Evolutionary conservation across 805 yeast genomes (phyloP).

Genomic region (Candida ficus): DNA sequence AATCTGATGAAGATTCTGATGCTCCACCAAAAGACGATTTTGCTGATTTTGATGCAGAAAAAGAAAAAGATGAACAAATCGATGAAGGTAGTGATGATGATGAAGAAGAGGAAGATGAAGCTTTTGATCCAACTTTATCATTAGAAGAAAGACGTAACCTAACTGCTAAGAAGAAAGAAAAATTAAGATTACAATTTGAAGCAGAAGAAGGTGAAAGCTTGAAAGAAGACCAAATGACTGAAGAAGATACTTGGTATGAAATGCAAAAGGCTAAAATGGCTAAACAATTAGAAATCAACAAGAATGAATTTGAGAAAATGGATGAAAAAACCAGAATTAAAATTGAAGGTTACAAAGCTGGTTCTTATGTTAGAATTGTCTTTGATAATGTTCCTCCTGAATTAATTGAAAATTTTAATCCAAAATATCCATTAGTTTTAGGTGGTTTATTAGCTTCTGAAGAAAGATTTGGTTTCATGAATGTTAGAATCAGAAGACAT

Average conservation of each 20-base stretch:
- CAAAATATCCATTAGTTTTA: constrained; percentile 76
- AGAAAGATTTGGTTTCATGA: constrained; percentile 86
- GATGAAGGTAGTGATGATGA: constrained; percentile 35
- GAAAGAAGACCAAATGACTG: constrained; percentile 76
- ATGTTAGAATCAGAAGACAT: constrained; percentile 93
- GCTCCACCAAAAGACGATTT: constrained; percentile 38
- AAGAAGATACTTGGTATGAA: constrained; percentile 96
- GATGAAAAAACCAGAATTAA: constrained; percentile 70
- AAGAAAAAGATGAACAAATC: constrained; percentile 37
- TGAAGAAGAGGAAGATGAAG: constrained; percentile 34
- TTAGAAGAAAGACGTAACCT: constrained; percentile 71
- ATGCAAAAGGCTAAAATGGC: constrained; percentile 96
- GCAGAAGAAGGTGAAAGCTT: constrained; percentile 70
- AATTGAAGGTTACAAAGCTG: constrained; percentile 90
- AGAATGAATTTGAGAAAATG: constrained; percentile 68
- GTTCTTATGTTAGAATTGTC: constrained; percentile 87
- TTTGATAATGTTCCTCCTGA: constrained; percentile 85
- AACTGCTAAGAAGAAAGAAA: constrained; percentile 87
- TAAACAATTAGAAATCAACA: constrained; percentile 90
- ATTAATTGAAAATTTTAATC: constrained; percentile 80
- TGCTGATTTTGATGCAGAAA: constrained; percentile 52
- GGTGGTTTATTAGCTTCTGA: constrained; percentile 93
- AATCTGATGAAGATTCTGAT: constrained; percentile 2
- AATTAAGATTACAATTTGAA: constrained; percentile 84
- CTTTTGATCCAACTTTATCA: constrained; percentile 36